phyloP scores from a whole-genome alignment of 345 rosid genomes.

The Microthlaspi erraticum region DNA sequence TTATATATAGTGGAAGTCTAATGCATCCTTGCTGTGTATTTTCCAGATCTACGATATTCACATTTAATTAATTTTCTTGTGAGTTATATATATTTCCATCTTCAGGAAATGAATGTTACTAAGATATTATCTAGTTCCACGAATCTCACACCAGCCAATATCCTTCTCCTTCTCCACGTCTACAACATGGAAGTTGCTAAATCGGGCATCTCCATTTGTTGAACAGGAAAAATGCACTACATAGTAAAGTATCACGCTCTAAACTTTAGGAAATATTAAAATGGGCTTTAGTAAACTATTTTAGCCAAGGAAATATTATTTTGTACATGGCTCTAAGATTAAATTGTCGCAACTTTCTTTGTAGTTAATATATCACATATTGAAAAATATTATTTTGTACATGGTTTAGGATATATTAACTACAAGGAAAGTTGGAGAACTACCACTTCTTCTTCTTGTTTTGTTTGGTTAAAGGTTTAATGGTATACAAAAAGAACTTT shows the following conservation, averaged over 20 bases:
- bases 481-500: not conserved
- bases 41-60: conserved; percentile 7
- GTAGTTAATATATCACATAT: too few relatives aligned
- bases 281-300: too few relatives aligned
- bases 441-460: too few relatives aligned
- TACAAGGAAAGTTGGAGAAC: too few relatives aligned
- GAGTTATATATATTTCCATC: too few relatives aligned
- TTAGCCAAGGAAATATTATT: too few relatives aligned
- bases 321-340: too few relatives aligned
- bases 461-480: too few relatives aligned
- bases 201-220: not conserved
- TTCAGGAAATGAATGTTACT: not conserved
- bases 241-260: not conserved
- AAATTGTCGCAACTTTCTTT: too few relatives aligned
- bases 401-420: too few relatives aligned
- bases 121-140: not conserved
- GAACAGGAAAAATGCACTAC: not conserved
- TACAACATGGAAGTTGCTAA: not conserved
- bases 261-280: too few relatives aligned
- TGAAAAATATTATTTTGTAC: too few relatives aligned
- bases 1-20: not conserved
- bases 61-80: not conserved
- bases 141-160: not conserved
- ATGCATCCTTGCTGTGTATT: not conserved
- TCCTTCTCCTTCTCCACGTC: not conserved